These are phyloP conservation scores for Chrysanthemum seticuspe DNA, from an alignment of 129 eudicot genomes.

Conservation along the genomic window DNA sequence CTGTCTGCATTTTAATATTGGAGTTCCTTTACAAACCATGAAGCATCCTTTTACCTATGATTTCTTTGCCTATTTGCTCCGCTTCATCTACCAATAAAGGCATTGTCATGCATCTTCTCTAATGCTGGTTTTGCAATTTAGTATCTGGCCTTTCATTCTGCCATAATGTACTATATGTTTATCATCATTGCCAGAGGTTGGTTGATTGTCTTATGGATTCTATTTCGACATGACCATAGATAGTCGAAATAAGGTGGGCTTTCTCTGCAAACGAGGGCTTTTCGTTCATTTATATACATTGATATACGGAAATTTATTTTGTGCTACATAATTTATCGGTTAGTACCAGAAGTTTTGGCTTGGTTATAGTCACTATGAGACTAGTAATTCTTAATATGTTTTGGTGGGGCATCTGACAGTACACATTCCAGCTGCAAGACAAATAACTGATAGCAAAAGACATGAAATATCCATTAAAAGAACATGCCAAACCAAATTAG, in stretches of 20 bases:
- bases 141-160: background rate
- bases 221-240: constrained; percentile 20
- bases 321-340: constrained; percentile 5
- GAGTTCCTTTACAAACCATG: background rate
- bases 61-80: background rate
- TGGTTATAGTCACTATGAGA: too few relatives aligned
- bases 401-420: too few relatives aligned
- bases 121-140: background rate
- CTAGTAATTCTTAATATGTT: background rate
- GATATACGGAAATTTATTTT: background rate
- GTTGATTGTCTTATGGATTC: constrained; percentile 3
- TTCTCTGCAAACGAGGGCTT: constrained; percentile 1
- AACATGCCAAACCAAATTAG: too few relatives aligned
- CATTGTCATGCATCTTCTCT: background rate
- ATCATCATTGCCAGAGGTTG: background rate
- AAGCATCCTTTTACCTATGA: background rate
- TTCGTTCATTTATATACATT: constrained; percentile 9
- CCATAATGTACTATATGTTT: background rate
- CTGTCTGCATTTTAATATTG: background rate
- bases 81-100: background rate
- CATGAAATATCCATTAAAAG: too few relatives aligned
- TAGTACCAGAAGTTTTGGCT: background rate
- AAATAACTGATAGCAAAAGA: too few relatives aligned
- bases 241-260: constrained; percentile 16
- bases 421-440: too few relatives aligned